These are phyloP conservation scores for Macrocystidia cucumis DNA, from an alignment of 1,284 basidiomycete species.

Conservation along the genomic window DNA sequence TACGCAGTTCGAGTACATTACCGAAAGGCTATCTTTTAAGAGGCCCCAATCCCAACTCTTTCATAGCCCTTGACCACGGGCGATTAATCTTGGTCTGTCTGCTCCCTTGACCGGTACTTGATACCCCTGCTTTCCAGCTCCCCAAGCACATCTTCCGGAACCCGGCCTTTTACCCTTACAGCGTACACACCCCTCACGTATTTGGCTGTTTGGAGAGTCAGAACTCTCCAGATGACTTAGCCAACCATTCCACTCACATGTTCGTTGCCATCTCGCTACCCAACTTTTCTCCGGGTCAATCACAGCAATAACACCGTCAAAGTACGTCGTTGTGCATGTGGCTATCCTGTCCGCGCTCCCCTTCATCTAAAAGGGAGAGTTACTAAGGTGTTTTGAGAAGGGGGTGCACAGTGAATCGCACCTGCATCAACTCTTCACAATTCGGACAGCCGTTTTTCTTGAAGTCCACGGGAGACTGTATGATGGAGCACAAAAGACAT, in stretches of 20 bases:
- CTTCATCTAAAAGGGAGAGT: constrained; percentile 62
- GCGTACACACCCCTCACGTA: constrained; percentile 86
- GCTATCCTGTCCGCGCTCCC: constrained; percentile 78
- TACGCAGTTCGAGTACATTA: no score
- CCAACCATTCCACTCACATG: constrained; percentile 47
- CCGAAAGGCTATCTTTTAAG: no score
- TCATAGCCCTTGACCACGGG: no score
- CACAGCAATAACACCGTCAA: constrained; percentile 89
- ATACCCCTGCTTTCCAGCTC: constrained; percentile 71
- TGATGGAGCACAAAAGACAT: constrained; percentile 88
- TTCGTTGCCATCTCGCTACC: constrained; percentile 93
- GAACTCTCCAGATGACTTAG: background rate
- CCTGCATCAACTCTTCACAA: constrained; percentile 93
- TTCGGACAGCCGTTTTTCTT: constrained; percentile 88
- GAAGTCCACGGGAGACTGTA: constrained; percentile 84
- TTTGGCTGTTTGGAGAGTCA: constrained; percentile 50
- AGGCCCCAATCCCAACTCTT: no score
- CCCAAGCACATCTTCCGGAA: constrained; percentile 81
- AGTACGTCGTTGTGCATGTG: constrained; percentile 89
- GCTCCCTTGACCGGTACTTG: constrained; percentile 74
- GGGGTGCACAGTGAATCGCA: constrained; percentile 22
- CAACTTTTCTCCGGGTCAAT: constrained; percentile 88
- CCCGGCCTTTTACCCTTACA: constrained; percentile 77
- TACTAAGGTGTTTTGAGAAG: background rate
- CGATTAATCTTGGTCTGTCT: constrained; percentile 59